phyloP scores from a whole-genome alignment of 768 basidiomycete species.

The Leucocoprinus leucothites region DNA sequence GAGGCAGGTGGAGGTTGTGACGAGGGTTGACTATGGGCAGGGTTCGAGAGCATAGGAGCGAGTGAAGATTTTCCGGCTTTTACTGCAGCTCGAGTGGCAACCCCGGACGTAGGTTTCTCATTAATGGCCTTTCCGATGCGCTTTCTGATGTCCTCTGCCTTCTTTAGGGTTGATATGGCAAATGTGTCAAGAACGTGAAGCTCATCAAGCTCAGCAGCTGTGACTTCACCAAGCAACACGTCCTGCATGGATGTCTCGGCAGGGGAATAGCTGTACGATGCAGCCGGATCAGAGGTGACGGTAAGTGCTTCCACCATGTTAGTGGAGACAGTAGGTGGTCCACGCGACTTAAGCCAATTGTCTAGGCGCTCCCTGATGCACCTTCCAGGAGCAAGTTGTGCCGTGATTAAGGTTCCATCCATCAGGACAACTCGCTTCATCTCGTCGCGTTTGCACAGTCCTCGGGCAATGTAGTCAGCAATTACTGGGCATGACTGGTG shows the following conservation, averaged over 20 bases:
- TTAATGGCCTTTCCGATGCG: neutral
- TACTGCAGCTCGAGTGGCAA: neutral
- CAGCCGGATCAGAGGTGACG: too few relatives aligned
- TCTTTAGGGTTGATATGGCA: neutral
- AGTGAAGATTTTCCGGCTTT: neutral
- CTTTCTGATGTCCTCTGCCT: neutral
- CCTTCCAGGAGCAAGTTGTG: neutral
- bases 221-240: neutral
- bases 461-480: neutral
- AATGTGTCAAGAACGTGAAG: neutral
- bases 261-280: neutral
- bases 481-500: neutral
- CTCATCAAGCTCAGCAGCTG: neutral
- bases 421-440: neutral
- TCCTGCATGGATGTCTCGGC: neutral
- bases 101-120: neutral
- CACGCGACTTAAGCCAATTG: constrained; percentile 10
- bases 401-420: constrained; percentile 1
- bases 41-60: neutral
- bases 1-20: neutral
- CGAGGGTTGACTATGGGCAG: neutral
- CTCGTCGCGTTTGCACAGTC: neutral
- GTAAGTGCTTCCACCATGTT: constrained; percentile 5
- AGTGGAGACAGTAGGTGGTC: neutral
- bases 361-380: constrained; percentile 9